Evolutionary conservation across 805 yeast species (phyloP), one percentile per base, ranked within the genome.

Genomic region (Candida oleophila): DNA sequence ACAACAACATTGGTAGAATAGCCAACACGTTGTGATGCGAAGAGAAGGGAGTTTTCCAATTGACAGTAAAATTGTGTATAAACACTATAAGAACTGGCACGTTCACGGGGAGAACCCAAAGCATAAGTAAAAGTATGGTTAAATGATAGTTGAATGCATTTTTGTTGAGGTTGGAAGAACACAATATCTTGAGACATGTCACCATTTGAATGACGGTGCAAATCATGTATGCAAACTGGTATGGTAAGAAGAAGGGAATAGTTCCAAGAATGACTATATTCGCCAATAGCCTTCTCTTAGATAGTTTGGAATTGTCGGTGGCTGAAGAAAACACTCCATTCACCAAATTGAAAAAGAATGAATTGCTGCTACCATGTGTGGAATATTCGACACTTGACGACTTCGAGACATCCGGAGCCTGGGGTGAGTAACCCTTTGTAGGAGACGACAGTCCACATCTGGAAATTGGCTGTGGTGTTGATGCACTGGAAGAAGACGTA

Each of bases 1-100:
- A 58, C 8, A 83, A 49, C 7, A 89, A 72, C 1, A 87, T 81
- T 0, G 97, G 96, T 12, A 85, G 66, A 20, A 90, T 78, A 0
- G 96, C 86, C 44, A 90, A 63, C 37, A 87, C 70, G 58, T 89
- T 90, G 61, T 91, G 96, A 61, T 89, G 96, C 0, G 96, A 85
- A 4, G 87, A 80, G 58, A 89, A 89, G 15, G 96, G 90, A 0
- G 94, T 87, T 46, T 75, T 78, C 96, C 96, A 88, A 53, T 76
- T 80, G 16, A 89, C 75, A 1, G 86, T 76, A 48, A 89, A 71
- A 57, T 90, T 87, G 57, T 88, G 96, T 30, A 87, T 68, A 73
- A 90, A 89, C 1, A 90, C 96, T 48, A 89, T 71, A 22, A 90
- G 60, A 1, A 87, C 81, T 0, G 97, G 96, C 1, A 83, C 69